Conservation (phyloP, 2,329 filamentous ascomycete species). For the Arthrobotrys conoides region DNA sequence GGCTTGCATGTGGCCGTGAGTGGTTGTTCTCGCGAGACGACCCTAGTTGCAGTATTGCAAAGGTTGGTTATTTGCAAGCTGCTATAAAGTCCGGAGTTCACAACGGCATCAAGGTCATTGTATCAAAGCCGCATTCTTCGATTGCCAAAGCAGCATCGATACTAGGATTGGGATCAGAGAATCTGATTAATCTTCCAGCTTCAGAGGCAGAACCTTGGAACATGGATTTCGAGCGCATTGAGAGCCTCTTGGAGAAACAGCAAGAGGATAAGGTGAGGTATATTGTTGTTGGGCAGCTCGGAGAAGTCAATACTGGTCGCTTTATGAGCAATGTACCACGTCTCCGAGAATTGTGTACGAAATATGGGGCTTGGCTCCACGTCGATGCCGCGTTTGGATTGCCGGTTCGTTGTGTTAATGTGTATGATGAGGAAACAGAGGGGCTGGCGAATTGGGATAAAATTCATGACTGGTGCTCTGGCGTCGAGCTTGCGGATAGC, state of each 20-base stretch:
- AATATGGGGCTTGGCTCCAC: constrained; percentile 84
- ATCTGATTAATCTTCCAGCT: constrained; percentile 75
- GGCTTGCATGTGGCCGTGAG: constrained; percentile 80
- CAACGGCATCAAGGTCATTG: constrained; percentile 79
- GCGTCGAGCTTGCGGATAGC: constrained; percentile 86
- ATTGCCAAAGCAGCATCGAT: constrained; percentile 86
- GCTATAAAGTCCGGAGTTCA: constrained; percentile 76
- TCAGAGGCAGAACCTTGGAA: constrained; percentile 75
- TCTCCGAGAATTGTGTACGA: constrained; percentile 79
- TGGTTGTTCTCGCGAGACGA: constrained; percentile 70
- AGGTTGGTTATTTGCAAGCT: constrained; percentile 78
- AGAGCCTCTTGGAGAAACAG: constrained; percentile 71
- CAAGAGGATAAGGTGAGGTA: constrained; percentile 71
- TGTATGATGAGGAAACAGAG: constrained; percentile 43
- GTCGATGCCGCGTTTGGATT: constrained; percentile 91
- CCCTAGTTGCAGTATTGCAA: constrained; percentile 71
- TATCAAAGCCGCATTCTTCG: constrained; percentile 86
- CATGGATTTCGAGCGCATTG: constrained; percentile 78
- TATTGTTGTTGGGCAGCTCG: constrained; percentile 86
- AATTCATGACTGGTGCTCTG: constrained; percentile 71
- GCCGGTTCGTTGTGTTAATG: constrained; percentile 76
- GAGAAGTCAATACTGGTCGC: constrained; percentile 90
- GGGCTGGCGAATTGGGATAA: constrained; percentile 38
- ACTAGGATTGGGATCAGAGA: constrained; percentile 80
- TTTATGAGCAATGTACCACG: constrained; percentile 74